Percentiles rank a stretch among this genome's conserved stretches.
Evolutionary conservation across 2,329 filamentous ascomycete species (phyloP).

Genomic region (Tolypocladium ophioglossoides): DNA sequence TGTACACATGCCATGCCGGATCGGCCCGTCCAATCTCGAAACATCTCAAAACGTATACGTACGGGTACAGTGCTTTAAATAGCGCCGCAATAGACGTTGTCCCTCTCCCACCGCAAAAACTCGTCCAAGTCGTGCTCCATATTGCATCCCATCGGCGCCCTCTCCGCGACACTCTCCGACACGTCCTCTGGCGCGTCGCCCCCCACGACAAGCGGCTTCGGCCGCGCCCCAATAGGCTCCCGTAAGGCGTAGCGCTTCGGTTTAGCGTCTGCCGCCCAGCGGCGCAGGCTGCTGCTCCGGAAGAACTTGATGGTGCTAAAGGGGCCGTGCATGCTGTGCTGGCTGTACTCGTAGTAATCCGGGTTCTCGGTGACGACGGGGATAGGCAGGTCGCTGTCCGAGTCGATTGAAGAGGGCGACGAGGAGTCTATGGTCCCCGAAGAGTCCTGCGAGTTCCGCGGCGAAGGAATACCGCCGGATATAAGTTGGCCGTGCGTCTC

Average conservation of each 20-base stretch:
- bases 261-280: not conserved
- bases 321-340: not conserved
- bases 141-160: slow-evolving; percentile 51
- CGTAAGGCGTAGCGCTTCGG: not conserved
- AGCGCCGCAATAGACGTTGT: slow-evolving; percentile 30
- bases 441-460: slow-evolving; percentile 7
- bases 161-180: slow-evolving; percentile 16
- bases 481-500: slow-evolving; percentile 30
- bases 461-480: slow-evolving; percentile 7
- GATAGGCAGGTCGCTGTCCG: slow-evolving; percentile 26
- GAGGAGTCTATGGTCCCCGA: slow-evolving; percentile 12
- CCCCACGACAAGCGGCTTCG: slow-evolving; percentile 34
- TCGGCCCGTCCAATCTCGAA: not conserved
- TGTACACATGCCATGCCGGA: not conserved
- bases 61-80: slow-evolving; percentile 9
- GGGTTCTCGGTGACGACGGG: slow-evolving; percentile 23
- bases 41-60: not conserved
- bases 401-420: slow-evolving; percentile 17
- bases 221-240: slow-evolving; percentile 4
- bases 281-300: slow-evolving; percentile 7
- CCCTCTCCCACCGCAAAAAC: slow-evolving; percentile 46
- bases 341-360: slow-evolving; percentile 14
- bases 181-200: slow-evolving; percentile 16
- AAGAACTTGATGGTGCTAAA: slow-evolving; percentile 22
- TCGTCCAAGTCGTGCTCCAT: slow-evolving; percentile 48